phyloP scores from a whole-genome alignment of 1,284 basidiomycete genomes.

The Pyrrhoderma lamaoense region DNA sequence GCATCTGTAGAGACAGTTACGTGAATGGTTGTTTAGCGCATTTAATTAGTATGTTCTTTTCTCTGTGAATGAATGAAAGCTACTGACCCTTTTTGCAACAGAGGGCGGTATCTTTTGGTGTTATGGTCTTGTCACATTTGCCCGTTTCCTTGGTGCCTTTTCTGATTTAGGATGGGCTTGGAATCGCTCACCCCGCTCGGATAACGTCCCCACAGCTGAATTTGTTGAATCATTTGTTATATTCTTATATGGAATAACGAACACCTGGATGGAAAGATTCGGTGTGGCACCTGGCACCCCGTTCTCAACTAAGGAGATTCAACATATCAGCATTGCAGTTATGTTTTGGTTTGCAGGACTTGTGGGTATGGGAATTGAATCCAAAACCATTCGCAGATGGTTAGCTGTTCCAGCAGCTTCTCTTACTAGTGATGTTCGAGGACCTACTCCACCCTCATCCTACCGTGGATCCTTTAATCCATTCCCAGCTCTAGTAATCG shows the following conservation, averaged over 20 bases:
- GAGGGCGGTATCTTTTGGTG: conserved; percentile 88
- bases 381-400: conserved; percentile 63
- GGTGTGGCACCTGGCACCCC: conserved; percentile 77
- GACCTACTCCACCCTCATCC: conserved; percentile 34
- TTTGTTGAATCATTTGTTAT: conserved; percentile 85
- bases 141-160: conserved; percentile 86
- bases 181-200: conserved; percentile 58
- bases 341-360: conserved; percentile 97
- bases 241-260: conserved; percentile 84
- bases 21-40: conserved; percentile 86
- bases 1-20: conserved; percentile 71
- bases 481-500: conserved; percentile 89
- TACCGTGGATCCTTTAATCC: conserved; percentile 87
- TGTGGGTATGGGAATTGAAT: conserved; percentile 87
- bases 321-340: conserved; percentile 90
- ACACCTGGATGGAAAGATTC: conserved; percentile 97
- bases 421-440: conserved; percentile 30
- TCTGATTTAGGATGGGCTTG: conserved; percentile 92
- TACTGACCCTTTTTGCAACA: conserved; percentile 24
- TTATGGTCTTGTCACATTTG: conserved; percentile 86
- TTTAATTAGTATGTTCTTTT: conserved; percentile 67
- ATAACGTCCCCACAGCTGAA: conserved; percentile 64
- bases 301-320: conserved; percentile 88
- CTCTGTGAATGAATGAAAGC: conserved; percentile 13
- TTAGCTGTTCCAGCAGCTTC: conserved; percentile 50